Percentiles rank a stretch among this genome's conserved stretches.
Evolutionary conservation across 371 early-diverging fungal genomes (phyloP).

Genomic region (Blyttiomyces sp.): DNA sequence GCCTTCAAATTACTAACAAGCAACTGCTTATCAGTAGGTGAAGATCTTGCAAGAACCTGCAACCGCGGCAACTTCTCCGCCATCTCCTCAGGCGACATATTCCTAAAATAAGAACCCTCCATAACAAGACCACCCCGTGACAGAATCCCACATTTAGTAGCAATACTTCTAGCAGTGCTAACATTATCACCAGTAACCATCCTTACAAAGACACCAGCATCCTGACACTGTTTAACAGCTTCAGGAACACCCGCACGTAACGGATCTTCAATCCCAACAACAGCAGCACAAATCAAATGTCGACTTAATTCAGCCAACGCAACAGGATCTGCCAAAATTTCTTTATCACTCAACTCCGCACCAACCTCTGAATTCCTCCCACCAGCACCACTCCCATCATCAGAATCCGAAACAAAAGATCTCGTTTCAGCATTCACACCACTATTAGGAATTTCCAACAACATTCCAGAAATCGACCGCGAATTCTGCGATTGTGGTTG

Average conservation of each 20-base stretch:
- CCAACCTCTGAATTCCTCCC: not conserved
- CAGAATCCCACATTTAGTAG: conserved; percentile 79
- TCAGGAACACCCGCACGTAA: conserved; percentile 81
- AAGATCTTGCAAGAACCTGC: conserved; percentile 86
- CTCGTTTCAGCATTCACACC: not conserved
- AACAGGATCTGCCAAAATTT: conserved; percentile 10
- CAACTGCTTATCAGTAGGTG: conserved; percentile 87
- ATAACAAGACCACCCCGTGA: conserved; percentile 57
- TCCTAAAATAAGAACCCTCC: conserved; percentile 84
- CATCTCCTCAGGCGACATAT: conserved; percentile 70
- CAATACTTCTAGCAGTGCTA: conserved; percentile 84
- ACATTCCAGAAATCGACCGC: not conserved
- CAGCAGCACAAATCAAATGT: conserved; percentile 60
- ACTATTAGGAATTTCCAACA: conserved; percentile 17
- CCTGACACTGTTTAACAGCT: conserved; percentile 75
- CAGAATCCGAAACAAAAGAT: conserved; percentile 7
- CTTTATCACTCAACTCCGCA: not conserved
- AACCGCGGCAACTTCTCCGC: conserved; percentile 75
- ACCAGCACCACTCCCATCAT: conserved; percentile 5
- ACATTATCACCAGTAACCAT: conserved; percentile 95
- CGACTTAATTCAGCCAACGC: conserved; percentile 38
- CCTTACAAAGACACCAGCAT: conserved; percentile 75
- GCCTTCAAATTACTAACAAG: conserved; percentile 78
- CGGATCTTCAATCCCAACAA: conserved; percentile 92
- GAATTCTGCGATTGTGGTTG: too few relatives aligned